A percentile compares a stretch with the other conserved stretches of the same genome.
phyloP scores from a whole-genome alignment of 2,329 filamentous ascomycete species.

The Lecanicillium sp. region DNA sequence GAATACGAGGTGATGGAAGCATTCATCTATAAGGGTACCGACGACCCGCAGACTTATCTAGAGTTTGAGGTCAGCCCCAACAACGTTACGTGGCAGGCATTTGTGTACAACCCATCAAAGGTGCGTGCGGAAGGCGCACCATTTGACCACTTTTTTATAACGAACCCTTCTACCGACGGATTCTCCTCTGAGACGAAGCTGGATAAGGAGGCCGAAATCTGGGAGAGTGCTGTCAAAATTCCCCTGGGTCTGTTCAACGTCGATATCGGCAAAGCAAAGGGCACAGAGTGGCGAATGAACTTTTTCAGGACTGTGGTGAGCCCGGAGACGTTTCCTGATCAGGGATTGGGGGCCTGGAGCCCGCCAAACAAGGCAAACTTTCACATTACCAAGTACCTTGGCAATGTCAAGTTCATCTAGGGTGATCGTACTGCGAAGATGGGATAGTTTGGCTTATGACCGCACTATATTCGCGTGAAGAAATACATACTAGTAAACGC shows the following conservation, averaged over 20 bases:
- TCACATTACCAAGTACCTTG: constrained; percentile 39
- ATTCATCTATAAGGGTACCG: constrained; percentile 37
- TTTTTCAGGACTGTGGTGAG: constrained; percentile 41
- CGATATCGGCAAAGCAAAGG: constrained; percentile 30
- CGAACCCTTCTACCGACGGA: constrained; percentile 31
- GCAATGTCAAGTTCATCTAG: constrained; percentile 29
- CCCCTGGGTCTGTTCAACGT: constrained; percentile 44
- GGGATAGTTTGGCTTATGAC: too few species aligned
- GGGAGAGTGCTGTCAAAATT: constrained; percentile 33
- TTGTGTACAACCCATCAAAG: constrained; percentile 43
- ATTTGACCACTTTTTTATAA: constrained; percentile 35
- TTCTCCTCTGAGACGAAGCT: constrained; percentile 31
- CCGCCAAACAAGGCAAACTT: constrained; percentile 37
- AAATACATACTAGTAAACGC: too few species aligned
- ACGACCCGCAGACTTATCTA: constrained; percentile 40
- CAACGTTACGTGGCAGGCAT: constrained; percentile 43
- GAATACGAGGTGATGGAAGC: constrained; percentile 44
- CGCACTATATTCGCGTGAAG: too few species aligned
- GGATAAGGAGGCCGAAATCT: constrained; percentile 25
- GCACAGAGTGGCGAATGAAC: constrained; percentile 43
- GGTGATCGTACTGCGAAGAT: too few species aligned
- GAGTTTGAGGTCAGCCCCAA: constrained; percentile 44
- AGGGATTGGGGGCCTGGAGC: constrained; percentile 38
- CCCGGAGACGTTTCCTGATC: constrained; percentile 33
- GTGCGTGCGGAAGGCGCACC: constrained; percentile 30